Percentiles rank a stretch among this genome's conserved stretches.
Evolutionary conservation across 148 eudicot genomes (phyloP).

Genomic region (Camellia japonica): DNA sequence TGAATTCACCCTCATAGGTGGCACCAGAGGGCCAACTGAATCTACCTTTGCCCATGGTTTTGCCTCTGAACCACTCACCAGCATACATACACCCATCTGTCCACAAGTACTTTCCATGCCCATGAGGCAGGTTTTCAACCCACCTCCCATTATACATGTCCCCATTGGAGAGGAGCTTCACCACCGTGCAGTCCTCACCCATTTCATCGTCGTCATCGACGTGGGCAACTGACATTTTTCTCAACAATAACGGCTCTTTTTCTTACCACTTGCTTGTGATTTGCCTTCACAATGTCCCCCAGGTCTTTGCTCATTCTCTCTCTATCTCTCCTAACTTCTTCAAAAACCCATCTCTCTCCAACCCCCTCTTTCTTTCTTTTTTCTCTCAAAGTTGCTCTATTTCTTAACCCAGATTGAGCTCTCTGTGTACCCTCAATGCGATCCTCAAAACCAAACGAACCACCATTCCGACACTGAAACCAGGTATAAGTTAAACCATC

Average conservation of each 20-base stretch:
- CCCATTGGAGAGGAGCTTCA: constrained; percentile 16
- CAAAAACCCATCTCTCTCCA: no score
- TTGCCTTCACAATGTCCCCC: constrained; percentile 37
- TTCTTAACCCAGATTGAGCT: constrained; percentile 26
- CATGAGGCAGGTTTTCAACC: constrained; percentile 18
- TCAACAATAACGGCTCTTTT: constrained; percentile 4
- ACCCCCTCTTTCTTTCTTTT: no score
- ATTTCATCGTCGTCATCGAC: not conserved
- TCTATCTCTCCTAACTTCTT: constrained; percentile 3
- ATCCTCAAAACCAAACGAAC: constrained; percentile 21
- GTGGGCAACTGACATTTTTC: constrained; percentile 20
- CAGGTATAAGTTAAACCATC: not conserved
- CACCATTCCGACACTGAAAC: constrained; percentile 19
- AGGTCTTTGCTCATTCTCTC: constrained; percentile 36
- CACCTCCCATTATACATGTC: constrained; percentile 21
- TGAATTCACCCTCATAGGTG: constrained; percentile 34
- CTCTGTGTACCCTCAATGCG: constrained; percentile 16
- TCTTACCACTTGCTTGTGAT: constrained; percentile 50
- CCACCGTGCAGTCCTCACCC: not conserved
- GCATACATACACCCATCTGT: constrained; percentile 30
- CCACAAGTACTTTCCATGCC: constrained; percentile 29
- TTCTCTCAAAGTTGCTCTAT: not conserved
- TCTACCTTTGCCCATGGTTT: constrained; percentile 25
- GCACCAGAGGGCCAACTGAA: constrained; percentile 37
- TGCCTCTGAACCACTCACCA: constrained; percentile 32